Base-by-base conservation (phyloP, 2,329 filamentous ascomycete genomes). In the Leptographium galeiforme region DNA sequence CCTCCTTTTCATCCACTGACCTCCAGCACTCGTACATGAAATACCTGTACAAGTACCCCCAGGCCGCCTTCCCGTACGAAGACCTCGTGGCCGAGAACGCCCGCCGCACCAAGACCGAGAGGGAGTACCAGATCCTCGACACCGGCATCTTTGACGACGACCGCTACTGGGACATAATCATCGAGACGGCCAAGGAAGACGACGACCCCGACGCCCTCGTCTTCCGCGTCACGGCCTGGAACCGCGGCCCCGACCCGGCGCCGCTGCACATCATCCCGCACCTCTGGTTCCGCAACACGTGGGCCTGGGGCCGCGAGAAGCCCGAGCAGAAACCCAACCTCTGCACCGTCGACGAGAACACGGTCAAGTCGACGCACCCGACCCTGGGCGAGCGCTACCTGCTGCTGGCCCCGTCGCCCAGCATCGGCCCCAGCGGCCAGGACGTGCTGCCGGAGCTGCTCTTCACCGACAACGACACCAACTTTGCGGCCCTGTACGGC, bases 1-100 rank as follows among this genome's bases (percentile, higher is more conserved):
- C 11, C 25, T 33, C 49, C n/a, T 25, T 25, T 25, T 25, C 18
- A 16, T 13, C 12, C 51, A 4, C 39, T 39, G 2, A n/a, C 48
- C n/a, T 19, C 32, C n/a, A 90, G 87, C 90, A 96, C 70, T 95
- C 91, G 33, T 97, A 97, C 74, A 97, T 97, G 91, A 97, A 97
- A 69, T 94, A 84, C 64, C 83, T 97, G 60, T 97, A 97, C 79
- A 97, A 97, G 70, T 94, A 96, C 63, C 93, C 93, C 0, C 91
- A 97, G 70, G 79, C 78, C 62, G 82, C 84, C 58, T 97, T 97
- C 63, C 93, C 91, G 2, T 97, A 97, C 72, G 78, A 96, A 67
- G 82, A 95, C 59, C 74, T 97, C 48, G 72, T 94, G 59, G 74
- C 87, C 58, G 88, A 94, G 64, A 97, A 95, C 65, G 89, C 82